Evolutionary conservation across 805 yeast genomes (phyloP).

Genomic region (Teunomyces aglyptinius): DNA sequence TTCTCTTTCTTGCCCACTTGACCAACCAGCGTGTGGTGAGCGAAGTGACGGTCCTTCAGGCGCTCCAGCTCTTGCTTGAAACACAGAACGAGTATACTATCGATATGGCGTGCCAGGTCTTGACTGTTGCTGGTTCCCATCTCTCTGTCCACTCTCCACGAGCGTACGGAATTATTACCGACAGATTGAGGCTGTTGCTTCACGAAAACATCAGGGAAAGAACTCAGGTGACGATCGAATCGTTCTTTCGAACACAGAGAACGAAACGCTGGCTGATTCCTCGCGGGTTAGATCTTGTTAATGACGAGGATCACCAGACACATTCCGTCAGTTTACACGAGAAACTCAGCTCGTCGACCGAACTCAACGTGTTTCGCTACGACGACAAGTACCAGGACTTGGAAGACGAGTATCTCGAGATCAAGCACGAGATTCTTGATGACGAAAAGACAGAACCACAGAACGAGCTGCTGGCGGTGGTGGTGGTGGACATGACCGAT

Average conservation of each 20-base stretch:
- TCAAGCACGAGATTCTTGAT: conserved; percentile 1
- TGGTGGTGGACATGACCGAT: conserved; percentile 63
- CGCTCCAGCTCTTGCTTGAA: conserved; percentile 33
- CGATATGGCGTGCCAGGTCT: conserved; percentile 49
- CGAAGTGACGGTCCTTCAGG: conserved; percentile 32
- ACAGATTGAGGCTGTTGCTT: conserved; percentile 57
- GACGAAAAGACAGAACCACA: not conserved
- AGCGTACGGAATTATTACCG: conserved; percentile 53
- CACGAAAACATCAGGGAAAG: conserved; percentile 37
- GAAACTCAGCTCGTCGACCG: conserved; percentile 13
- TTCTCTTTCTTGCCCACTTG: conserved; percentile 58
- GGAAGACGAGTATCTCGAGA: conserved; percentile 46
- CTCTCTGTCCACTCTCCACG: conserved; percentile 42
- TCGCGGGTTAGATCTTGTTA: conserved; percentile 57
- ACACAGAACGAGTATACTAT: conserved; percentile 56
- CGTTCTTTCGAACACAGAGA: not conserved
- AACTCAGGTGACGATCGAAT: not conserved
- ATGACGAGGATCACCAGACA: conserved; percentile 57
- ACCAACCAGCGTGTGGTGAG: conserved; percentile 56
- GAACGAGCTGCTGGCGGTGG: too few species aligned
- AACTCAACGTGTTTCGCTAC: conserved; percentile 48
- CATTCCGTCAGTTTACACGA: conserved; percentile 59
- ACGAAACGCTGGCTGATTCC: conserved; percentile 22
- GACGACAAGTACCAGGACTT: conserved; percentile 51
- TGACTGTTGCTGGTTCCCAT: conserved; percentile 52